A percentile compares a stretch with the other conserved stretches of the same genome.
Conservation (phyloP, 1,139 yeast genomes). For the Starmera stellimalicola region DNA sequence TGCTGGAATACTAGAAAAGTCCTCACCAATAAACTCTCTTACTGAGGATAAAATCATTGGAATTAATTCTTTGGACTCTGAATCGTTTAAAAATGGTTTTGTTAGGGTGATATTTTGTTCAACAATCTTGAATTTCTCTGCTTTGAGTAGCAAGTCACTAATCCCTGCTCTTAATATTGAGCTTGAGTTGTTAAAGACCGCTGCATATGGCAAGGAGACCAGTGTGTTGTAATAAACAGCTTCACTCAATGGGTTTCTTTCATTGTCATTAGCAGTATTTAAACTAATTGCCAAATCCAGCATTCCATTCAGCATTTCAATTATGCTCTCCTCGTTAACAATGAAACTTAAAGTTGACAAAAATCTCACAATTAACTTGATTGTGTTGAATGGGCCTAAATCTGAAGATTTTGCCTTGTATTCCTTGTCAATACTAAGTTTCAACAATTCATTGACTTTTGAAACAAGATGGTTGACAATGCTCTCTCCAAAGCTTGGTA, state of each 20-base stretch:
- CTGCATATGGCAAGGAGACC: conserved; percentile 60
- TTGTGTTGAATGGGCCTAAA: conserved; percentile 62
- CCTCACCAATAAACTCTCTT: conserved; percentile 23
- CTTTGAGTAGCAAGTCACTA: conserved; percentile 36
- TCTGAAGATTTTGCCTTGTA: conserved; percentile 24
- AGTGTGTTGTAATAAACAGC: conserved; percentile 57
- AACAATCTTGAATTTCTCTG: conserved; percentile 23
- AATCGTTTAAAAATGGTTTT: conserved; percentile 32
- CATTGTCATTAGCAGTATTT: conserved; percentile 16
- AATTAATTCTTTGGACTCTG: conserved; percentile 39
- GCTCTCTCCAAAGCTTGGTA: conserved; percentile 59
- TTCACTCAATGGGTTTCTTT: conserved; percentile 55
- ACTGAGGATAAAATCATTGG: conserved; percentile 48
- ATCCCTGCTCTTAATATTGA: conserved; percentile 29
- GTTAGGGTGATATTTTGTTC: conserved; percentile 18
- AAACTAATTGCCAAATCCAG: conserved; percentile 48
- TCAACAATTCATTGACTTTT: conserved; percentile 47
- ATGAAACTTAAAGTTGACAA: conserved; percentile 58
- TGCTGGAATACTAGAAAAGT: conserved; percentile 9
- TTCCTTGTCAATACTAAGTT: conserved; percentile 20
- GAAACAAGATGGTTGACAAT: conserved; percentile 63
- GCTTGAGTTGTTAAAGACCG: conserved; percentile 33
- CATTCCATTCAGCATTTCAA: conserved; percentile 44
- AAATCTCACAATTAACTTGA: conserved; percentile 65
- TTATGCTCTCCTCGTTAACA: conserved; percentile 41